Conservation (phyloP, 2,329 filamentous ascomycete genomes). For the Zymoseptoria passerinii region DNA sequence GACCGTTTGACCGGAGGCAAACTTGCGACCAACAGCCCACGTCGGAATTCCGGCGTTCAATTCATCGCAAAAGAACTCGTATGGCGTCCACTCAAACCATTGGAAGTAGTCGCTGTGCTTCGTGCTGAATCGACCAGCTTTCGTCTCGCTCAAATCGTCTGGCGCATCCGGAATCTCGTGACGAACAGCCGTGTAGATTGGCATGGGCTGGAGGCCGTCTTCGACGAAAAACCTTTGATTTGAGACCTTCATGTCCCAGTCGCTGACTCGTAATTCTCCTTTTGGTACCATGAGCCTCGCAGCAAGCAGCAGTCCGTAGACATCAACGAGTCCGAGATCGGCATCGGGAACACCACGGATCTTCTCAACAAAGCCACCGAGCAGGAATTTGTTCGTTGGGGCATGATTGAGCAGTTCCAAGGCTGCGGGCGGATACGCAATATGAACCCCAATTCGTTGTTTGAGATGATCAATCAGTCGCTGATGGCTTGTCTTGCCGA, state of each 20-base stretch:
- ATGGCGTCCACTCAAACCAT: conserved; percentile 94
- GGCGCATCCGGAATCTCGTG: conserved; percentile 77
- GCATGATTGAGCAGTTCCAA: conserved; percentile 74
- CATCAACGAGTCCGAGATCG: conserved; percentile 82
- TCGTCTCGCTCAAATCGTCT: conserved; percentile 30
- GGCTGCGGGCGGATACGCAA: conserved; percentile 82
- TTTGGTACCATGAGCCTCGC: conserved; percentile 78
- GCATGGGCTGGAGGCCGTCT: conserved; percentile 72
- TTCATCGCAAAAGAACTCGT: conserved; percentile 93
- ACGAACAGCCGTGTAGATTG: conserved; percentile 90
- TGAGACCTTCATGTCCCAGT: conserved; percentile 80
- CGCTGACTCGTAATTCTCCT: conserved; percentile 69
- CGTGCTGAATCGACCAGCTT: conserved; percentile 23
- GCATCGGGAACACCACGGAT: conserved; percentile 72
- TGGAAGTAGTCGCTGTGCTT: conserved; percentile 74
- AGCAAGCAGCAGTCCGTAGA: conserved; percentile 80
- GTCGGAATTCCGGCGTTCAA: conserved; percentile 86
- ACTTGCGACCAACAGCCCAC: conserved; percentile 82
- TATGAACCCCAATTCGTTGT: conserved; percentile 73
- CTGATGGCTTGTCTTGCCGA: conserved; percentile 59
- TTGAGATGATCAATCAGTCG: conserved; percentile 79
- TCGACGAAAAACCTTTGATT: conserved; percentile 71
- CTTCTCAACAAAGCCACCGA: conserved; percentile 86
- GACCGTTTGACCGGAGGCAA: conserved; percentile 61
- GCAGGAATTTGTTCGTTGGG: conserved; percentile 84